Evolutionary conservation across 1,284 basidiomycete species (phyloP).

Genomic region (Rhizoctonia solani): DNA sequence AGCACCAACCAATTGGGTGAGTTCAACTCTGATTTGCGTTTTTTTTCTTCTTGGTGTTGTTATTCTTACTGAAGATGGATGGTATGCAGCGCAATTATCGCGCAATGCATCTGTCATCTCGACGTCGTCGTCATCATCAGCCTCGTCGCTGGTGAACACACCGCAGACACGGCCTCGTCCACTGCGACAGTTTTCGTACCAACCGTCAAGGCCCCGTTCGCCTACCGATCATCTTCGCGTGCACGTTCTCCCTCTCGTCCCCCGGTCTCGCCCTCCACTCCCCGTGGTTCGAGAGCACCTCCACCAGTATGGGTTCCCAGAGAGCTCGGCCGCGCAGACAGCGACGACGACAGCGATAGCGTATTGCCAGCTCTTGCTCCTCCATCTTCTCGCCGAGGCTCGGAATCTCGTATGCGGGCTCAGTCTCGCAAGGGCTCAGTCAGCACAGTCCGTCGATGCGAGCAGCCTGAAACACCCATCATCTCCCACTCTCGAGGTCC

Average conservation of each 20-base stretch:
- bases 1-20: constrained; percentile 8
- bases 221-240: constrained; percentile 46
- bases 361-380: constrained; percentile 41
- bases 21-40: no score
- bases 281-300: constrained; percentile 44
- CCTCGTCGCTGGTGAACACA: constrained; percentile 40
- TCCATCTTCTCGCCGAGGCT: constrained; percentile 46
- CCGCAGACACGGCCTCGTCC: constrained; percentile 62
- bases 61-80: neutral
- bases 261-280: constrained; percentile 53
- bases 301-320: constrained; percentile 64
- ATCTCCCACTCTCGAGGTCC: no score
- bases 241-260: constrained; percentile 69
- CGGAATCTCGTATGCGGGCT: constrained; percentile 44
- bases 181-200: constrained; percentile 49
- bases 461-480: no score
- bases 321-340: constrained; percentile 56
- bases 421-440: constrained; percentile 38
- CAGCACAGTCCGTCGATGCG: no score
- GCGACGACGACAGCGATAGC: constrained; percentile 43
- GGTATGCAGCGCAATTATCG: constrained; percentile 51
- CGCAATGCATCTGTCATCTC: constrained; percentile 76
- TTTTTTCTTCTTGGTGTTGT: neutral
- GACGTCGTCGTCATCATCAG: constrained; percentile 46
- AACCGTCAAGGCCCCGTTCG: constrained; percentile 56